phyloP scores from a whole-genome alignment of 1,284 basidiomycete species.

The Psilocybe mexicana region DNA sequence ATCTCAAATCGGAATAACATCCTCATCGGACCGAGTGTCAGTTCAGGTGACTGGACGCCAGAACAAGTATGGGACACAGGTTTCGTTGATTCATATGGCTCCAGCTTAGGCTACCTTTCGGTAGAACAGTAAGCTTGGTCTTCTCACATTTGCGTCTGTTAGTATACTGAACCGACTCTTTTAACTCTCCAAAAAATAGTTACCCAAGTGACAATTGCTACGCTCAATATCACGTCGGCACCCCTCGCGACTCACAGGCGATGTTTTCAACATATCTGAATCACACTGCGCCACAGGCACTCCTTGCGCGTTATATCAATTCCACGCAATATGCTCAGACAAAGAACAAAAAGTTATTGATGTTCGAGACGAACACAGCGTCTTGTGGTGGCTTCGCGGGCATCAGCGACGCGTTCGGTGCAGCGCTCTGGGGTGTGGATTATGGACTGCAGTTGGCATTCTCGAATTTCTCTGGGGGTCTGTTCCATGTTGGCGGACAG shows the following conservation, averaged over 20 bases:
- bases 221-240: constrained; percentile 29
- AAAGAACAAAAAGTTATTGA: constrained; percentile 55
- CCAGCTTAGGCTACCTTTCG: constrained; percentile 47
- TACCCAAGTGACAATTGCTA: constrained; percentile 66
- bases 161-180: constrained; percentile 4
- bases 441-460: constrained; percentile 65
- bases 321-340: constrained; percentile 45
- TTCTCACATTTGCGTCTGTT: constrained; percentile 36
- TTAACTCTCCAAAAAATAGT: constrained; percentile 3
- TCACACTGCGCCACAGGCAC: constrained; percentile 48
- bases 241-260: constrained; percentile 20
- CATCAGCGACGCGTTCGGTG: constrained; percentile 70
- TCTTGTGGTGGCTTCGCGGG: constrained; percentile 82
- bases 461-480: constrained; percentile 55
- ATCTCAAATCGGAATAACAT: constrained; percentile 41
- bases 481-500: constrained; percentile 69
- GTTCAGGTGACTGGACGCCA: constrained; percentile 50
- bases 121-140: constrained; percentile 57
- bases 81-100: constrained; percentile 48
- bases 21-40: constrained; percentile 63
- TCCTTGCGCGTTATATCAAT: constrained; percentile 54
- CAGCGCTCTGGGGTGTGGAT: constrained; percentile 72
- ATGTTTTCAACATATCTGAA: constrained; percentile 59
- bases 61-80: constrained; percentile 58
- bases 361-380: constrained; percentile 84